These are phyloP conservation scores for Juglanconis juglandina DNA, from an alignment of 2,329 filamentous ascomycete species.

Conservation along the genomic window DNA sequence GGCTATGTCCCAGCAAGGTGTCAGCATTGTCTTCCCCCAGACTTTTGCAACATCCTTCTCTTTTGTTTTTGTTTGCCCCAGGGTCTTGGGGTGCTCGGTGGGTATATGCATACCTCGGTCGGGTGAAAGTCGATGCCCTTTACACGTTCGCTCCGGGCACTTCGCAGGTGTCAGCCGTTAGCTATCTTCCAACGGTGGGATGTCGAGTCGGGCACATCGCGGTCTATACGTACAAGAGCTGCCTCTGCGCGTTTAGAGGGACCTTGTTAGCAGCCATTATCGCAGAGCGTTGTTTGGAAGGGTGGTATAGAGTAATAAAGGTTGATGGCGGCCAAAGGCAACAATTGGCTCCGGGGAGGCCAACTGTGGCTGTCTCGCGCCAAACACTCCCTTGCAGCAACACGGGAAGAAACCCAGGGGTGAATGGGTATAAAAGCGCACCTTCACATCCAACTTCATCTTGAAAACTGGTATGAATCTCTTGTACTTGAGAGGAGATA, in stretches of 20 bases:
- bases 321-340: neutral
- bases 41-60: neutral
- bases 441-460: constrained; percentile 27
- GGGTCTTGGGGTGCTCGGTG: neutral
- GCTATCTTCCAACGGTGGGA: neutral
- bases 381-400: neutral
- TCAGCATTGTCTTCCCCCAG: neutral
- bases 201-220: neutral
- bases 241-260: constrained; percentile 54
- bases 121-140: constrained; percentile 98
- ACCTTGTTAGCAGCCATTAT: constrained; percentile 29
- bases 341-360: neutral
- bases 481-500: neutral
- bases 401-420: neutral
- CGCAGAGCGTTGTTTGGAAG: neutral
- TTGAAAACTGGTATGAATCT: constrained; percentile 17
- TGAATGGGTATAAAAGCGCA: neutral
- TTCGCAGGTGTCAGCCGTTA: constrained; percentile 1
- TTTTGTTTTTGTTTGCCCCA: neutral
- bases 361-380: neutral
- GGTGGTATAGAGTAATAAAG: neutral
- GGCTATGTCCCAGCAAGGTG: neutral
- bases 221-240: constrained; percentile 53
- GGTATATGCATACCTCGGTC: constrained; percentile 83
- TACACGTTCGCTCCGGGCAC: constrained; percentile 86